Evolutionary conservation across 352 stramenopile genomes (phyloP), one percentile per base, ranked within the genome.

Genomic region (Phytophthora chlamydospora): DNA sequence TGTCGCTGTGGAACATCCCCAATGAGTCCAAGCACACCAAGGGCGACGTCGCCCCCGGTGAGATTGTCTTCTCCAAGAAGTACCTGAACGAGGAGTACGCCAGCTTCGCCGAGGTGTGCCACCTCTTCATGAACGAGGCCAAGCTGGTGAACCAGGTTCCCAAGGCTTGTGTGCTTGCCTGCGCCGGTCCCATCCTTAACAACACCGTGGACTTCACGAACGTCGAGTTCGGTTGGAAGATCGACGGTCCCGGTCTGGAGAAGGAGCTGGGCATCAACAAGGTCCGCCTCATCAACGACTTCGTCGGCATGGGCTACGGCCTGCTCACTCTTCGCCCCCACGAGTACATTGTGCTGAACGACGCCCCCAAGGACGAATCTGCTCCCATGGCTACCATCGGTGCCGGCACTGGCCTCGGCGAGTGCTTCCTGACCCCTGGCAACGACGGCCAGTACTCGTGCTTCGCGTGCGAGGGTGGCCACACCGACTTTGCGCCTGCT

Each of bases 221-320:
- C 56, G 97, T 98, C 47, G 76, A 86, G 51, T 92, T 88, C 38
- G 85, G 86, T 52, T 97, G 90, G 90, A 81, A 79, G 53, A 95
- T 97, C 62, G 87, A 96, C 48, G 90, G 90, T 19, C 63, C 77
- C 1, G 49, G 70, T 48, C 63, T 97, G 1, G 71, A 92, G 50
- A 76, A 73, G 21, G 67, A 90, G 71, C 68, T 92, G 32, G 87
- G 77, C 49, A 97, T 98, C 62, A 78, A 82, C 48, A 77, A 71
- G 13, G 93, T 97, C 36, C 82, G 83, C n/a, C 78, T 99, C n/a
- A 96, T 99, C 40, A 98, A 98, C 73, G 97, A 99, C 72, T 99
- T 99, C 76, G 93, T 96, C 0, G 97, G 90, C 32, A 96, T 98
- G 71, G 97, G 97, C 40, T 99, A 99, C 73, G 97, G 97, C 7